These are phyloP conservation scores for Berberis vulgaris DNA, from an alignment of 164 flowering plant genomes.

Conservation along the genomic window DNA sequence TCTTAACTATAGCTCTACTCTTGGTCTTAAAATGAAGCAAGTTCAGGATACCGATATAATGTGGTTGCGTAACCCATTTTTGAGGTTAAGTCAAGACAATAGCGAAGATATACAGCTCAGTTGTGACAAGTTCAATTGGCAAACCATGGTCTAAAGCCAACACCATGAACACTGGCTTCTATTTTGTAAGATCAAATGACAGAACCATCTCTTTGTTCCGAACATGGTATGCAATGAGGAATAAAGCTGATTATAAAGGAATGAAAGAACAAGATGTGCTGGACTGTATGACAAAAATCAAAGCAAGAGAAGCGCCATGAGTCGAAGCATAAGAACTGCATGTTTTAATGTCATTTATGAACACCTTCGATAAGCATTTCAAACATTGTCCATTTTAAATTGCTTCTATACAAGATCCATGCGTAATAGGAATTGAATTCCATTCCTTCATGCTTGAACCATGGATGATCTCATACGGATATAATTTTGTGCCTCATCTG, in stretches of 20 bases:
- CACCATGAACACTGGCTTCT: conserved; percentile 60
- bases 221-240: conserved; percentile 39
- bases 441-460: background rate
- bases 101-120: too few relatives aligned
- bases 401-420: too few relatives aligned
- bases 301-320: too few relatives aligned
- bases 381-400: too few relatives aligned
- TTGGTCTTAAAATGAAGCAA: too few relatives aligned
- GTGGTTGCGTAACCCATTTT: too few relatives aligned
- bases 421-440: background rate
- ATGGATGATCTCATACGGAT: conserved; percentile 25
- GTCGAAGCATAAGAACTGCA: too few relatives aligned
- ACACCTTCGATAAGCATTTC: too few relatives aligned
- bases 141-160: background rate
- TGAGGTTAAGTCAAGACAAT: too few relatives aligned
- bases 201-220: conserved; percentile 41
- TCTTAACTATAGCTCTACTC: too few relatives aligned
- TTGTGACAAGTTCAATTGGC: background rate
- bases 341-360: too few relatives aligned
- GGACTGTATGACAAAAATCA: conserved; percentile 7
- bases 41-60: too few relatives aligned
- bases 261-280: conserved; percentile 75
- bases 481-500: conserved; percentile 41
- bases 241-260: conserved; percentile 27
- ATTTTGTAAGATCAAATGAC: conserved; percentile 46